Conservation (phyloP, 1,284 basidiomycete genomes). For the Ceratobasidium sp. region DNA sequence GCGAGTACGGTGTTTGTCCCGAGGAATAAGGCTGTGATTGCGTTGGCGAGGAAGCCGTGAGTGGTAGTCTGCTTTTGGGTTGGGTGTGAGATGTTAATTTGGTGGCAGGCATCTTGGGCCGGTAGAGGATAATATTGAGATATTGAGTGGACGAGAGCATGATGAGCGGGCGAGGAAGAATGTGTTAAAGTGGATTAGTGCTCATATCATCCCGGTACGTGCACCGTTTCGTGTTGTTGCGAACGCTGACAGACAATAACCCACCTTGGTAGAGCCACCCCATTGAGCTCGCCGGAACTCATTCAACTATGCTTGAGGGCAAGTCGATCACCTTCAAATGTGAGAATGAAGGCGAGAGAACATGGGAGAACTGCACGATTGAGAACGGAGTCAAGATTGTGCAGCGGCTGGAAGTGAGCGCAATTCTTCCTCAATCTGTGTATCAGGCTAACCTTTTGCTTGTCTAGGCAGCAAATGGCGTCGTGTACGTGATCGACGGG, state of each 20-base stretch:
- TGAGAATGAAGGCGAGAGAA: conserved; percentile 17
- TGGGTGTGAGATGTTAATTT: neutral
- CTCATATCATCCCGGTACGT: conserved; percentile 47
- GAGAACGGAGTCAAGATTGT: conserved; percentile 41
- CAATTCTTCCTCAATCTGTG: neutral
- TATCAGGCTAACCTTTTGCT: neutral
- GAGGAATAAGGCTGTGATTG: conserved; percentile 49
- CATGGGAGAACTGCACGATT: conserved; percentile 44
- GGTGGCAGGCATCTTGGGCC: conserved; percentile 22
- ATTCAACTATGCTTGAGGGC: conserved; percentile 45
- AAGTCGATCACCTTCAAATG: conserved; percentile 33
- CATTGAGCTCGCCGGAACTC: conserved; percentile 37
- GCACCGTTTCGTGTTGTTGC: too few species aligned
- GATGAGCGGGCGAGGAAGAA: conserved; percentile 47
- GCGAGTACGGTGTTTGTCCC: conserved; percentile 50
- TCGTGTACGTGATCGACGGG: conserved; percentile 47
- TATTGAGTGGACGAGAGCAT: conserved; percentile 24
- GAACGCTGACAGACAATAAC: too few species aligned
- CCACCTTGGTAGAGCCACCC: conserved; percentile 40
- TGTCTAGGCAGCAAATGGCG: conserved; percentile 45
- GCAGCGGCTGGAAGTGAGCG: conserved; percentile 32
- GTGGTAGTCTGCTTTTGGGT: neutral
- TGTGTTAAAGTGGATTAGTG: conserved; percentile 48
- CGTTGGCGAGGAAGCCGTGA: conserved; percentile 49
- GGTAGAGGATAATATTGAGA: conserved; percentile 14